Evolutionary conservation across 768 basidiomycete species (phyloP).

Genomic region (Leucosporidium creatinivorum): DNA sequence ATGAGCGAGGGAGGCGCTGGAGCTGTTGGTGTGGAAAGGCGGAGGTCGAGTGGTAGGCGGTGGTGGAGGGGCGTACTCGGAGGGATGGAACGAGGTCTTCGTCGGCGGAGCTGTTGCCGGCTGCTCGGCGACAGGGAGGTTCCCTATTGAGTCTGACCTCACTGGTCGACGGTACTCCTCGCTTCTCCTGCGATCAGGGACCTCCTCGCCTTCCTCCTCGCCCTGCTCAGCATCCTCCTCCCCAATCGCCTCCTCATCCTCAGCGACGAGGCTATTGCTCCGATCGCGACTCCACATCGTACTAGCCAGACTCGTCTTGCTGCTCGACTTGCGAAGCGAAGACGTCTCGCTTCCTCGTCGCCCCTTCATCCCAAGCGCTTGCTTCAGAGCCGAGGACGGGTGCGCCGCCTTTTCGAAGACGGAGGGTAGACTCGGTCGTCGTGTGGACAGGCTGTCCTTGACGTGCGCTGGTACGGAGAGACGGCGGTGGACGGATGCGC

Average conservation of each 20-base stretch:
- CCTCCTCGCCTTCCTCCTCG: no score
- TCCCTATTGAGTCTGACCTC: not conserved
- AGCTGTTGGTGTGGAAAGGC: not conserved
- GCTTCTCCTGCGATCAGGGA: not conserved
- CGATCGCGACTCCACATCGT: constrained; percentile 1
- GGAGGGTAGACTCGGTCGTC: constrained; percentile 44
- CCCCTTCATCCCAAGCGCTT: constrained; percentile 36
- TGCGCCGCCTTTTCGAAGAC: constrained; percentile 46
- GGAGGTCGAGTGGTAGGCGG: not conserved
- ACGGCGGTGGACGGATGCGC: not conserved
- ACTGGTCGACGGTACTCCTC: not conserved
- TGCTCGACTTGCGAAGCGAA: not conserved
- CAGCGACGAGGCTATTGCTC: no score
- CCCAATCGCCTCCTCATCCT: not conserved
- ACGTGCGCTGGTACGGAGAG: constrained; percentile 4
- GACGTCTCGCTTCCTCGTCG: constrained; percentile 4
- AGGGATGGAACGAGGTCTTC: not conserved
- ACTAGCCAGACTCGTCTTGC: constrained; percentile 10
- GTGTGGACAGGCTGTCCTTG: constrained; percentile 14
- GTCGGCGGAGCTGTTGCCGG: not conserved
- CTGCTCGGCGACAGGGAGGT: not conserved
- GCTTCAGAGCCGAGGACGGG: constrained; percentile 39
- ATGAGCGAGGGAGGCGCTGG: constrained; percentile 16
- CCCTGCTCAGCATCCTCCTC: not conserved
- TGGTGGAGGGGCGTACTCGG: constrained; percentile 5